These are phyloP conservation scores for Penicillium sp. DNA, from an alignment of 2,329 filamentous ascomycete species.

Conservation along the genomic window DNA sequence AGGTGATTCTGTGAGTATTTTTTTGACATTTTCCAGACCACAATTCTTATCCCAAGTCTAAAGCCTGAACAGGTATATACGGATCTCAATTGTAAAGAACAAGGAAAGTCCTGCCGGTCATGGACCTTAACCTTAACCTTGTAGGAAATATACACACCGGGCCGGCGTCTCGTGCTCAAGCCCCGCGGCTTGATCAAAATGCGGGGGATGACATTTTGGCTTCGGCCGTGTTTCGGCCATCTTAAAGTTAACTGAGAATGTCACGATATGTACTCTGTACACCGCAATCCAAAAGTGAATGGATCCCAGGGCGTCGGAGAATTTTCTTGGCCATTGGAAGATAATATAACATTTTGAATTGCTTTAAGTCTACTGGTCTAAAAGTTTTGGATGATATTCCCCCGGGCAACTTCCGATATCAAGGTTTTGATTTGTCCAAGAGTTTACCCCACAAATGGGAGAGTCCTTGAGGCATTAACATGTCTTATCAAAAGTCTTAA, in stretches of 20 bases:
- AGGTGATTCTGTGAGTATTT: too few species aligned
- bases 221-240: background rate
- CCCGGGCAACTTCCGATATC: background rate
- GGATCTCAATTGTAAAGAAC: background rate
- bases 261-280: background rate
- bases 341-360: background rate
- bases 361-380: background rate
- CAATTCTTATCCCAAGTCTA: background rate
- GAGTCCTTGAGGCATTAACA: background rate
- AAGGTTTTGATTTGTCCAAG: background rate
- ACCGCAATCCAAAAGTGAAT: background rate
- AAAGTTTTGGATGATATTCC: background rate
- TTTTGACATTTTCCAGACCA: background rate
- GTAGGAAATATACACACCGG: background rate
- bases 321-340: background rate
- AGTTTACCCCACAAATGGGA: background rate
- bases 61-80: too few species aligned
- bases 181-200: background rate
- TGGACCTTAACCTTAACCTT: background rate
- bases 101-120: background rate
- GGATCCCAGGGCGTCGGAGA: background rate
- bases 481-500: conserved; percentile 3
- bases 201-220: background rate
- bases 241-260: background rate
- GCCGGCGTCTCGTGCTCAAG: background rate